phyloP scores from a whole-genome alignment of 768 basidiomycete genomes.

The Russula ochroleuca region DNA sequence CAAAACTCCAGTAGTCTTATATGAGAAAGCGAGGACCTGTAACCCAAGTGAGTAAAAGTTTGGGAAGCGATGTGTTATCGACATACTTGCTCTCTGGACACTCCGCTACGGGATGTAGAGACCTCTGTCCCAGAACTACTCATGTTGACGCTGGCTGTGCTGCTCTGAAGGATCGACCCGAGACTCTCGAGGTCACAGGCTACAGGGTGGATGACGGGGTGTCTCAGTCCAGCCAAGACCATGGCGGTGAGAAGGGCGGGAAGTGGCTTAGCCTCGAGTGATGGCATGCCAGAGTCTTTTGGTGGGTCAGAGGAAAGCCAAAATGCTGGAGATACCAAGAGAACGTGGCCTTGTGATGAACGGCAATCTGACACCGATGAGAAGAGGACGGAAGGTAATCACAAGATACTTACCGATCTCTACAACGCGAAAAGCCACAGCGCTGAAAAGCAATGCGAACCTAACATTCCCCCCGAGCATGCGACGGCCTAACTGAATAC shows the following conservation, averaged over 20 bases:
- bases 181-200: constrained; percentile 6
- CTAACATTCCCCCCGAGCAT: constrained; percentile 14
- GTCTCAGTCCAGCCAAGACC: constrained; percentile 3
- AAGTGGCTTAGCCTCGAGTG: constrained; percentile 14
- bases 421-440: constrained; percentile 7
- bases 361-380: constrained; percentile 10
- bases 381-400: background rate
- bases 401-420: constrained; percentile 6
- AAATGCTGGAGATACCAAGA: constrained; percentile 14
- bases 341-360: background rate
- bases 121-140: background rate
- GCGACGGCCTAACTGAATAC: constrained; percentile 11
- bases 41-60: background rate
- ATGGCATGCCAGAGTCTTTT: background rate
- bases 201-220: background rate
- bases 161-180: background rate
- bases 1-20: background rate
- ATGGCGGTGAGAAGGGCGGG: constrained; percentile 12
- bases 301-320: constrained; percentile 10
- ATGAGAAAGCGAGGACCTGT: constrained; percentile 17
- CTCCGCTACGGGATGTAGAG: background rate
- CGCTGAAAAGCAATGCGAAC: constrained; percentile 16
- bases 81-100: constrained; percentile 10
- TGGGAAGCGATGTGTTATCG: background rate
- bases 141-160: background rate